A percentile compares a stretch with the other conserved stretches of the same genome.
Evolutionary conservation across 2,329 filamentous ascomycete species (phyloP).

Genomic region (Dothistroma pini): DNA sequence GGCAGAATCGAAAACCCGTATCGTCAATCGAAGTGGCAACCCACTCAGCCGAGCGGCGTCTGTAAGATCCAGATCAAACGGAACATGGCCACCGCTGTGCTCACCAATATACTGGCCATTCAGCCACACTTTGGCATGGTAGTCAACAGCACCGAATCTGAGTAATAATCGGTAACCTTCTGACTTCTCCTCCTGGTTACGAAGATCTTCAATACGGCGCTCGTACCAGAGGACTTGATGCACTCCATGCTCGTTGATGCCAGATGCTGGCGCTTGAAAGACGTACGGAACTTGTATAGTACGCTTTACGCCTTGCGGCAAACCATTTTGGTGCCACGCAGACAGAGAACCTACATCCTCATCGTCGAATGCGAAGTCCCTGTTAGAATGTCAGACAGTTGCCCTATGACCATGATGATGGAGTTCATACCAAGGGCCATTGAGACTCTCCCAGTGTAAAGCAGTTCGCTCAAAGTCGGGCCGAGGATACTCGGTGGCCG

Average conservation of each 20-base stretch:
- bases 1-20: constrained; percentile 62
- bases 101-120: constrained; percentile 51
- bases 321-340: constrained; percentile 52
- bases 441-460: constrained; percentile 58
- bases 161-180: constrained; percentile 47
- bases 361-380: constrained; percentile 61
- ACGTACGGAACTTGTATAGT: constrained; percentile 62
- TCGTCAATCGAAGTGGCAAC: constrained; percentile 43
- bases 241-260: constrained; percentile 57
- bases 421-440: constrained; percentile 57
- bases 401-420: constrained; percentile 37
- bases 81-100: constrained; percentile 59
- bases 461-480: constrained; percentile 59
- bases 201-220: constrained; percentile 33
- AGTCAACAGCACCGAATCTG: constrained; percentile 61
- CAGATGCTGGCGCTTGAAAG: constrained; percentile 62
- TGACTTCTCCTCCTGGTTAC: constrained; percentile 21
- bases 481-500: constrained; percentile 51
- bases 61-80: constrained; percentile 55
- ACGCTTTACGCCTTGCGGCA: constrained; percentile 49
- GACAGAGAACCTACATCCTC: constrained; percentile 53
- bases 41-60: constrained; percentile 38
- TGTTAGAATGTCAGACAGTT: neutral
- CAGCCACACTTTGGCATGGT: constrained; percentile 57
- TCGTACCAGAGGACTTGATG: constrained; percentile 69